Evolutionary conservation across 148 eudicot genomes (phyloP), one percentile per base, ranked within the genome.

Genomic region (Dianthus caryophyllus): DNA sequence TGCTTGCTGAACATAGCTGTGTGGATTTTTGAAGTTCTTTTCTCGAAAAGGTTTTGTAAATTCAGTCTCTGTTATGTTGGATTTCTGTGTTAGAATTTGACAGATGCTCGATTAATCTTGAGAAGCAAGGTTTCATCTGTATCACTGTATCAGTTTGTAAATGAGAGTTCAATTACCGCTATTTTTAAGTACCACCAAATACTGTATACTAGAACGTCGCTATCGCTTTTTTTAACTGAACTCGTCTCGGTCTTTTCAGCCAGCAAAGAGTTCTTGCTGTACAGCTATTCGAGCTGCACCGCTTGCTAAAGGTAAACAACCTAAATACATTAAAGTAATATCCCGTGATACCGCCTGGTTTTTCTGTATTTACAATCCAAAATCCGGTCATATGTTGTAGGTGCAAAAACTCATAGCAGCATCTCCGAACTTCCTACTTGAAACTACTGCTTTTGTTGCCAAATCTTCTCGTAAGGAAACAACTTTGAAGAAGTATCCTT

Each of bases 251-350:
- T 55, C 74, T 65, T 82, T 83, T 50, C 94, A 92, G 98, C 71
- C 98, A 92, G 56, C 98, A 89, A 71, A 81, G 96, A 77, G 82
- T 79, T 61, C 84, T 92, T 76, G 89, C 94, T 48, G 84, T 89
- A 77, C 98, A 92, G 87, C 78, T 92, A 43, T 92, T 92, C 55
- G 98, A 92, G 91, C 66, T 92, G 87, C 99, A 94, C 77, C 79
- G 97, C 77, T 61, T 94, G 77, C 71, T 94, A 50, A 85, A 94
- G 99, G 97, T 94, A 65, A 26, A 69, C 62, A 9, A 46, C 61
- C 17, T 26, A 59, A 18, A 7, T 33, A 33, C 38, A 33, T 33
- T 2, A 7, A 60, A 36, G 39, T 66, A 43, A 60, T 22, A 12
- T 67, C 9, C 26, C 16, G 55, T 9, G 59, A 30, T 39, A 67